Percentiles rank a stretch among this genome's conserved stretches.
These are phyloP conservation scores for Russula sp. DNA, from an alignment of 768 basidiomycete species.

Conservation along the genomic window DNA sequence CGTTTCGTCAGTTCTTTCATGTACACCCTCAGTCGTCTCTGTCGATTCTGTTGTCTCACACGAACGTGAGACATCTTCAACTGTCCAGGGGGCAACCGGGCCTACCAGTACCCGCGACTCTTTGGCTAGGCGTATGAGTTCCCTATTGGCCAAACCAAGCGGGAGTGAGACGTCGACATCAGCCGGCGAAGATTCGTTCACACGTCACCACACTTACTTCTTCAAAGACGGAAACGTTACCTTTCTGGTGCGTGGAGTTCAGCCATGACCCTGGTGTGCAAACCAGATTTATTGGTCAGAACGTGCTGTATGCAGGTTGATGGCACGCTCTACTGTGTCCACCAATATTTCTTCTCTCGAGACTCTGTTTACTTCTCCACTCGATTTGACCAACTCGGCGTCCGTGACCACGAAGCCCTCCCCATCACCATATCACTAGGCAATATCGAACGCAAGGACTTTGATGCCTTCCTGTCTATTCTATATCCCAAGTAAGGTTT, in stretches of 20 bases:
- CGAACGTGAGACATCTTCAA: neutral
- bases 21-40: slow-evolving; percentile 9
- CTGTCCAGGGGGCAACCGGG: neutral
- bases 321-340: slow-evolving; percentile 16
- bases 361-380: slow-evolving; percentile 17
- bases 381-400: slow-evolving; percentile 1
- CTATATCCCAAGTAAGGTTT: slow-evolving; percentile 26
- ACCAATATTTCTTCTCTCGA: slow-evolving; percentile 15
- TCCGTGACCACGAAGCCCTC: slow-evolving; percentile 1
- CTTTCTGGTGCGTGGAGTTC: slow-evolving; percentile 16
- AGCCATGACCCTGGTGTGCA: too few relatives aligned
- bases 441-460: slow-evolving; percentile 8
- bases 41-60: neutral
- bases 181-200: neutral
- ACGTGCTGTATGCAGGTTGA: slow-evolving; percentile 4
- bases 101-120: neutral
- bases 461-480: slow-evolving; percentile 25
- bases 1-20: slow-evolving; percentile 2
- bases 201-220: slow-evolving; percentile 19
- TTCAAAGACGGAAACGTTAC: slow-evolving; percentile 24
- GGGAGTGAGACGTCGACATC: neutral
- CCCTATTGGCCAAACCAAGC: too few relatives aligned
- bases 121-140: too few relatives aligned
- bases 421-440: neutral
- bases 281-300: neutral